phyloP scores from a whole-genome alignment of 768 basidiomycete genomes.

The Amanita subjunquillea region DNA sequence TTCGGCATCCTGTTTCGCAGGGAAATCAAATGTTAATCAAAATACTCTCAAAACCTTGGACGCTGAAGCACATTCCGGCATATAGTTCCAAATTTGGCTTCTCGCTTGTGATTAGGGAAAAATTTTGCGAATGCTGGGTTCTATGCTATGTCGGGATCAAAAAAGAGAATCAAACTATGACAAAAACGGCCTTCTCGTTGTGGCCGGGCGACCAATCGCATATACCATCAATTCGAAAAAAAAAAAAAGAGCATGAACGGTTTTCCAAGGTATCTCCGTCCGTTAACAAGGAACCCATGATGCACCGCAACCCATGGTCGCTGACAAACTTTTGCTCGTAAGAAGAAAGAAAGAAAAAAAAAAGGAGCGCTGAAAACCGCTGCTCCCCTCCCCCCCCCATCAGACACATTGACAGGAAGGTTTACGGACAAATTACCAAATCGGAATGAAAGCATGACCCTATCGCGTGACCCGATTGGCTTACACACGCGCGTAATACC shows the following conservation, averaged over 20 bases:
- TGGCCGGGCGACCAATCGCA: neutral
- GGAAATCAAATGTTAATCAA: slow-evolving; percentile 6
- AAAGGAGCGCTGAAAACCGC: neutral
- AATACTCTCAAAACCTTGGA: neutral
- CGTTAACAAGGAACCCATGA: neutral
- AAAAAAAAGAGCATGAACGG: too few relatives aligned
- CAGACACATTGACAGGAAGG: neutral
- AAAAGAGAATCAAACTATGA: neutral
- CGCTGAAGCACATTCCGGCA: neutral
- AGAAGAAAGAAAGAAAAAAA: too few relatives aligned
- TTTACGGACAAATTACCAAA: neutral
- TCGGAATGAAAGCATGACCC: neutral
- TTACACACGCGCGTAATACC: neutral
- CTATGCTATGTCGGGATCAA: neutral
- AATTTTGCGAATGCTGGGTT: neutral
- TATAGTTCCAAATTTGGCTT: neutral
- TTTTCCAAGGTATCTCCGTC: neutral
- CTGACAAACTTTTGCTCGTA: neutral
- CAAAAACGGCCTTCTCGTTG: neutral
- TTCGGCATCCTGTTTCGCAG: neutral
- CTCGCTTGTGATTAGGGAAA: neutral
- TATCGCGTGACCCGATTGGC: slow-evolving; percentile 5
- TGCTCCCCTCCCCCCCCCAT: neutral
- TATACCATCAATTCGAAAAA: neutral
- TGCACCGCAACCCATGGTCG: neutral